These are phyloP conservation scores for Quercus rubra DNA, from an alignment of 306 rosid species.

Conservation along the genomic window DNA sequence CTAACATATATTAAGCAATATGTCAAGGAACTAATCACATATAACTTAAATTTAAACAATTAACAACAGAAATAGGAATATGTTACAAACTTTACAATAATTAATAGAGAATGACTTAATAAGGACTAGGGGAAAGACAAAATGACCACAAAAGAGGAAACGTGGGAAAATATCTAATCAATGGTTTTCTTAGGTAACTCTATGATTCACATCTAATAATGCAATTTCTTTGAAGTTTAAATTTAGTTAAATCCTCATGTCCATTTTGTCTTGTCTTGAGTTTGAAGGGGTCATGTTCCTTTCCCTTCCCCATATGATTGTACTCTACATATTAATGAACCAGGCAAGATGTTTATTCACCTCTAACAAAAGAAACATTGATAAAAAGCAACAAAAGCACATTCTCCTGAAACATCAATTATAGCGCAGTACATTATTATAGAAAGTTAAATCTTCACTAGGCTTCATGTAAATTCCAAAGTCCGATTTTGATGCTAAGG, in stretches of 20 bases:
- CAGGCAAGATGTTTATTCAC: neutral
- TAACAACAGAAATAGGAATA: neutral
- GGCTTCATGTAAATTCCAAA: no score
- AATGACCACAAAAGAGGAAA: slow-evolving; percentile 8
- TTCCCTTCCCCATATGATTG: no score
- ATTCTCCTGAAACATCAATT: no score
- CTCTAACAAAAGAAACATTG: no score
- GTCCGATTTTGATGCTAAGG: no score
- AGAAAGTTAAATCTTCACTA: no score
- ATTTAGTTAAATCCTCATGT: neutral
- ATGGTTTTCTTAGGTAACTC: neutral
- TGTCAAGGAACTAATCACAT: slow-evolving; percentile 4
- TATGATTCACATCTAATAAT: neutral
- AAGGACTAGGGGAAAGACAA: neutral
- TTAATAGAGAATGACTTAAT: neutral
- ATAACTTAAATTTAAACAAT: neutral
- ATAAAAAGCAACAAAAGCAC: no score
- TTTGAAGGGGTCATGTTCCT: neutral
- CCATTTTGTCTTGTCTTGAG: neutral
- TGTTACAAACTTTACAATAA: neutral
- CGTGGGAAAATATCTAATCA: neutral
- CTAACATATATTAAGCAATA: slow-evolving; percentile 35
- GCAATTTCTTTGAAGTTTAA: neutral
- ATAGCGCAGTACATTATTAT: no score
- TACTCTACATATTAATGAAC: neutral